Percentiles rank a stretch among this genome's conserved stretches.
These are phyloP conservation scores for Bimuria novae-zelandiae DNA, from an alignment of 2,329 filamentous ascomycete genomes.

Conservation along the genomic window DNA sequence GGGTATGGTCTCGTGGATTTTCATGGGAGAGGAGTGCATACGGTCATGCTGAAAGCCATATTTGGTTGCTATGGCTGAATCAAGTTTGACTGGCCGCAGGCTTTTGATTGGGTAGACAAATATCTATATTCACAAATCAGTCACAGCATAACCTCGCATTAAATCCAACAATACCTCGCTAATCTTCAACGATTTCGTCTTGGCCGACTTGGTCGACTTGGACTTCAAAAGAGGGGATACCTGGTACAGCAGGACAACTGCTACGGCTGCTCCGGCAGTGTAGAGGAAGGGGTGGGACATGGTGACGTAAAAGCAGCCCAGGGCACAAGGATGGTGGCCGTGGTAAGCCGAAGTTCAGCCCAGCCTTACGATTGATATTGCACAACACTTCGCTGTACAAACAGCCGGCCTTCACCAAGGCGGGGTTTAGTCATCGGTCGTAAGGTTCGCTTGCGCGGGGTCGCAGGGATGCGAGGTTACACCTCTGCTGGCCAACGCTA, in stretches of 20 bases:
- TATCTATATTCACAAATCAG: constrained; percentile 27
- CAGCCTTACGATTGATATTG: background rate
- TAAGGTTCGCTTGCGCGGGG: background rate
- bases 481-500: no score
- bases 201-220: background rate
- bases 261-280: background rate
- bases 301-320: background rate
- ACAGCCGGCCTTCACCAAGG: background rate
- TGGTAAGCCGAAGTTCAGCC: background rate
- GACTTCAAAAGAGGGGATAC: background rate
- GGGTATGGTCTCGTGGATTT: background rate
- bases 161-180: constrained; percentile 7
- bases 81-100: constrained; percentile 46
- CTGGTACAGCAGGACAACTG: constrained; percentile 3
- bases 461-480: no score
- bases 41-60: constrained; percentile 54
- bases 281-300: constrained; percentile 4
- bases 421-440: background rate
- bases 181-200: constrained; percentile 8
- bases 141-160: background rate
- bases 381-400: background rate
- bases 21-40: constrained; percentile 9
- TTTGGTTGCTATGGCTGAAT: constrained; percentile 47
- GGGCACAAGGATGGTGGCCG: background rate
- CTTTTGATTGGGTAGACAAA: constrained; percentile 57